These are phyloP conservation scores for Russula lepida DNA, from an alignment of 768 basidiomycete genomes.

Conservation along the genomic window DNA sequence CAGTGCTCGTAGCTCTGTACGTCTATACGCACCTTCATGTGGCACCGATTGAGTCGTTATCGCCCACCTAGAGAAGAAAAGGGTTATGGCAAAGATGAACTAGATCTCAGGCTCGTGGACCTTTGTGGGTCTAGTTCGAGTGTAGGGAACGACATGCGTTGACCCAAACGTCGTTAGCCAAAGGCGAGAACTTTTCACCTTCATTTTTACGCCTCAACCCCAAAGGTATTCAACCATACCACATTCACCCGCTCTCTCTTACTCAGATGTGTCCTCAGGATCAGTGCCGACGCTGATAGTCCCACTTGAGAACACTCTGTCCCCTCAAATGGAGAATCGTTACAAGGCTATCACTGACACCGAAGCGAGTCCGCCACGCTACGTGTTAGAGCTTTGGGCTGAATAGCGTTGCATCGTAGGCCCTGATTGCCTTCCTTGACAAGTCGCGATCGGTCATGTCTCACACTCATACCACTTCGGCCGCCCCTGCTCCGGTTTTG, in stretches of 20 bases:
- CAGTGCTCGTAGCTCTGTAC: constrained; percentile 21
- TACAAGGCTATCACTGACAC: constrained; percentile 75
- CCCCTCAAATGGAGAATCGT: constrained; percentile 60
- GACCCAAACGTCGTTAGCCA: constrained; percentile 35
- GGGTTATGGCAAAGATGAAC: constrained; percentile 72
- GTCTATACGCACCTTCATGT: neutral
- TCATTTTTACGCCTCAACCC: constrained; percentile 72
- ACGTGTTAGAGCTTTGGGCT: neutral
- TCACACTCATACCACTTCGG: constrained; percentile 59
- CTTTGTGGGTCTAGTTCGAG: constrained; percentile 34
- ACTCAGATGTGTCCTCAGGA: constrained; percentile 34
- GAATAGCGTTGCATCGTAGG: constrained; percentile 32
- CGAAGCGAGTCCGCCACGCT: constrained; percentile 38
- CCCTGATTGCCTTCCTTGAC: constrained; percentile 74
- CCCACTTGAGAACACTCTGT: constrained; percentile 67
- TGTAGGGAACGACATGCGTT: neutral
- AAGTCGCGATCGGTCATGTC: constrained; percentile 67
- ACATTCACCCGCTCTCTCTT: neutral
- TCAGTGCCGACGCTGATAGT: constrained; percentile 80
- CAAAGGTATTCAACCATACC: constrained; percentile 41
- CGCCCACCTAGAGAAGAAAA: constrained; percentile 49
- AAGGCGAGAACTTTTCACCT: constrained; percentile 72
- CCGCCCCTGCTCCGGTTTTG: constrained; percentile 65
- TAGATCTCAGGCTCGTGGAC: constrained; percentile 62
- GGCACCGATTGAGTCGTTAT: neutral